Evolutionary conservation across 768 basidiomycete genomes (phyloP).

Genomic region (Collybia nuda): DNA sequence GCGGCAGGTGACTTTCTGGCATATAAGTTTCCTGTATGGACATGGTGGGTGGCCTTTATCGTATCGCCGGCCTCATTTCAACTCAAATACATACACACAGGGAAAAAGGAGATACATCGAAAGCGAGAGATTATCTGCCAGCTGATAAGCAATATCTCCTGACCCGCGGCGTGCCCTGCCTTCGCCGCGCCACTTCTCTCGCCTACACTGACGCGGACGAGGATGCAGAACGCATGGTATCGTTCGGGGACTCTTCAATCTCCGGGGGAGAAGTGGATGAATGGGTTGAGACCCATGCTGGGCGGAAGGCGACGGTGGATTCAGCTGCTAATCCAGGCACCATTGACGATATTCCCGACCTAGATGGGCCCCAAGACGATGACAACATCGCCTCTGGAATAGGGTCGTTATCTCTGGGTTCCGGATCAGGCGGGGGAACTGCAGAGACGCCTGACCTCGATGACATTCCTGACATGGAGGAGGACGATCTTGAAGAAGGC

Average conservation of each 20-base stretch:
- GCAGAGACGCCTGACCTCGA: slow-evolving; percentile 88
- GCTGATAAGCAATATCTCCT: slow-evolving; percentile 95
- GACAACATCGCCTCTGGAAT: slow-evolving; percentile 45
- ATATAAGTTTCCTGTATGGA: slow-evolving; percentile 99
- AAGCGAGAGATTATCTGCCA: slow-evolving; percentile 91
- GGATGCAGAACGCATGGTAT: slow-evolving; percentile 90
- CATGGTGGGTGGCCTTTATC: slow-evolving; percentile 63
- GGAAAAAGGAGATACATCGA: slow-evolving; percentile 90
- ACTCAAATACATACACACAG: slow-evolving; percentile 34
- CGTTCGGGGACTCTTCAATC: slow-evolving; percentile 67
- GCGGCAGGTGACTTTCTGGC: slow-evolving; percentile 96
- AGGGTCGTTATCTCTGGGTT: slow-evolving; percentile 44
- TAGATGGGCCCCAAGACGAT: slow-evolving; percentile 49
- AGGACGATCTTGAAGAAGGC: slow-evolving; percentile 84
- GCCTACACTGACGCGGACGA: slow-evolving; percentile 96
- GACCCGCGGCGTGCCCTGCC: slow-evolving; percentile 94
- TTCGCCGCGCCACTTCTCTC: slow-evolving; percentile 88
- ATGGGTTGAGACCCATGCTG: slow-evolving; percentile 98
- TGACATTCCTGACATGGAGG: slow-evolving; percentile 99
- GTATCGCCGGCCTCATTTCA: neutral
- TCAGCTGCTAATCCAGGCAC: slow-evolving; percentile 57
- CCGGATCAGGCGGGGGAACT: slow-evolving; percentile 24
- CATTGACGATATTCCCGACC: slow-evolving; percentile 87
- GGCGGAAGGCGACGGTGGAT: slow-evolving; percentile 55
- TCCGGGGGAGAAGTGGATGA: slow-evolving; percentile 71